A percentile compares a stretch with the other conserved stretches of the same genome.
Evolutionary conservation across 169 alveolate genomes (phyloP).

Genomic region (Babesia sp.): DNA sequence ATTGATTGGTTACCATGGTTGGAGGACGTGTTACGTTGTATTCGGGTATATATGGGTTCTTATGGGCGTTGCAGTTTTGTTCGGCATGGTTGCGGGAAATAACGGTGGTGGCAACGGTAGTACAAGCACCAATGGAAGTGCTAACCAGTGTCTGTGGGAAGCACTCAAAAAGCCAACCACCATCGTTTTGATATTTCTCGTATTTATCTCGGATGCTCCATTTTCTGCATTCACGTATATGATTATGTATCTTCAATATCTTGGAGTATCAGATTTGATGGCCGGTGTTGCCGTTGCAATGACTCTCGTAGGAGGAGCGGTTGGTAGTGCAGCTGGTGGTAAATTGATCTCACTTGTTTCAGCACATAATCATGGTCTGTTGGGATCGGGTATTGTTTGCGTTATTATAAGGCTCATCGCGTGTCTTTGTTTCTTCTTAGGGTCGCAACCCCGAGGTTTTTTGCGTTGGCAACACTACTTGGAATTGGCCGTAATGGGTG

Average conservation of each 20-base stretch:
- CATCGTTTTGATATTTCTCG: constrained; percentile 3
- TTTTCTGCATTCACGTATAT: constrained; percentile 87
- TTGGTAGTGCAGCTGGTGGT: constrained; percentile 88
- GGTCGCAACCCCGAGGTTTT: neutral
- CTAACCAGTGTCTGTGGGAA: neutral
- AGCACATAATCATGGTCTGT: neutral
- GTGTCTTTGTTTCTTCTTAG: neutral
- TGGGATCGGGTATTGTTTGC: neutral
- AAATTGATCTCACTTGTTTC: constrained; percentile 52
- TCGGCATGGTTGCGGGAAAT: neutral
- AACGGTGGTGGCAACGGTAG: neutral
- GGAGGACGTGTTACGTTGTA: constrained; percentile 32
- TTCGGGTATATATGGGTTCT: constrained; percentile 37
- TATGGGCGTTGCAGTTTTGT: neutral
- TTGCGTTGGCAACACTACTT: constrained; percentile 12
- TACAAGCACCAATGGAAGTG: neutral
- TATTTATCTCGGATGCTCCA: constrained; percentile 85
- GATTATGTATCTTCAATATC: constrained; percentile 86
- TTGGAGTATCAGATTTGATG: constrained; percentile 82
- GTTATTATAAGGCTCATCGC: neutral
- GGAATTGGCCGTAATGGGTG: neutral
- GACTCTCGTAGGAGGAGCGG: constrained; percentile 82
- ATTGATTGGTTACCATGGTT: constrained; percentile 22
- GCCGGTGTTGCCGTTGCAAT: constrained; percentile 84
- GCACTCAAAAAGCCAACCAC: constrained; percentile 8